Base-by-base conservation (phyloP, 2,329 filamentous ascomycete genomes). In the Cytospora piceae region DNA sequence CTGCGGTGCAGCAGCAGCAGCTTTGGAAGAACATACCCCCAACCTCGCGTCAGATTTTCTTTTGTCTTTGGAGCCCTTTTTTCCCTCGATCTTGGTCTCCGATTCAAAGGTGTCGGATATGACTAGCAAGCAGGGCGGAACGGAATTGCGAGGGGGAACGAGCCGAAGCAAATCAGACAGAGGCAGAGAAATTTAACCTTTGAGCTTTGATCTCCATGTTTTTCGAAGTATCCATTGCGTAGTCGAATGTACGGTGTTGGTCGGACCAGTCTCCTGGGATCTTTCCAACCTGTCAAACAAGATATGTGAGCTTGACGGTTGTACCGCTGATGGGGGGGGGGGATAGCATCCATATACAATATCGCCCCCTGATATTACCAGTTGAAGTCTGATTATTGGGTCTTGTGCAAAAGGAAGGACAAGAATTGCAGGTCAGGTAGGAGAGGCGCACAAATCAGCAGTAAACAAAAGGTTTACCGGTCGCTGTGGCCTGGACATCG, bases 71-170 rank as follows among this genome's bases (percentile, higher is more conserved):
- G 56, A 12, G n/a, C 53, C 46, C 39, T 24, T 61, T 53, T 58
- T 46, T 66, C 37, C 55, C 55, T 66, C 59, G 34, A 49, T 24
- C 27, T 63, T 39, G 56, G 54, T 56, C 39, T 58, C 32, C 53
- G 3, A 17, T 42, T 49, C 57, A 39, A 12, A 39, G 37, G 56
- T 53, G 49, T 49, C 31, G 58, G 51, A 22, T 29, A 54, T 57
- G 20, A 42, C 37, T 31, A 42, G 63, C 61, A 54, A 55, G 65
- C 58, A 65, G 58, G 53, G 39, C 46, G 62, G 60, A 64, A 67
- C 65, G 62, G 62, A 61, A 67, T 62, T 65, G 65, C 65, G 62
- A 55, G 55, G 27, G 39, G 34, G 4, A 27, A 9, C 14, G 46
- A 32, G 20, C 27, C 32, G 27, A 31, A 57, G 20, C 51, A 56